Evolutionary conservation across 495 filamentous ascomycete genomes (phyloP).

Genomic region (Penicillium chermesinum): DNA sequence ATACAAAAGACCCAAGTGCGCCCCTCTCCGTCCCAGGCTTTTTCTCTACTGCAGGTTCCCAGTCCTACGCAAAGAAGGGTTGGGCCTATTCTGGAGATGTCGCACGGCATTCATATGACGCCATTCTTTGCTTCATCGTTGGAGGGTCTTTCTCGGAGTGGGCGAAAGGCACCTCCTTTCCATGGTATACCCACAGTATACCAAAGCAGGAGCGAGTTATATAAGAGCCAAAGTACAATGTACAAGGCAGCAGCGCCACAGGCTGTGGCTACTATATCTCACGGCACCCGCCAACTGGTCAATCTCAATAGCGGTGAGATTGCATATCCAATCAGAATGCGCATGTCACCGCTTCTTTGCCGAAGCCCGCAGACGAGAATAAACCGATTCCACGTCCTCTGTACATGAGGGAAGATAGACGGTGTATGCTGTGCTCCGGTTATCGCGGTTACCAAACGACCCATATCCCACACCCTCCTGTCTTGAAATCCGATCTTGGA

Average conservation of each 20-base stretch:
- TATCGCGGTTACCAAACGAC: no score
- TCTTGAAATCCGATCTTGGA: no score
- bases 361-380: neutral
- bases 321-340: conserved; percentile 24
- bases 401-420: no score
- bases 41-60: neutral
- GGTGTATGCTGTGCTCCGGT: no score
- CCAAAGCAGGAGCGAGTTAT: no score
- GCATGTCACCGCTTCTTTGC: conserved; percentile 35
- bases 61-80: neutral
- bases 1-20: neutral
- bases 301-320: conserved; percentile 37
- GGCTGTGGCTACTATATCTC: conserved; percentile 2
- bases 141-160: neutral
- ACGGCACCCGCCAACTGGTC: no score
- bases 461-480: no score
- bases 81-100: no score
- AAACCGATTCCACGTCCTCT: no score
- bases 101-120: neutral
- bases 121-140: neutral
- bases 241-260: conserved; percentile 13
- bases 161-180: neutral
- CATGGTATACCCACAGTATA: no score
- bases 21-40: neutral
- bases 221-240: neutral